Evolutionary conservation across 1,284 basidiomycete species (phyloP).

Genomic region (Vanrija sp.): DNA sequence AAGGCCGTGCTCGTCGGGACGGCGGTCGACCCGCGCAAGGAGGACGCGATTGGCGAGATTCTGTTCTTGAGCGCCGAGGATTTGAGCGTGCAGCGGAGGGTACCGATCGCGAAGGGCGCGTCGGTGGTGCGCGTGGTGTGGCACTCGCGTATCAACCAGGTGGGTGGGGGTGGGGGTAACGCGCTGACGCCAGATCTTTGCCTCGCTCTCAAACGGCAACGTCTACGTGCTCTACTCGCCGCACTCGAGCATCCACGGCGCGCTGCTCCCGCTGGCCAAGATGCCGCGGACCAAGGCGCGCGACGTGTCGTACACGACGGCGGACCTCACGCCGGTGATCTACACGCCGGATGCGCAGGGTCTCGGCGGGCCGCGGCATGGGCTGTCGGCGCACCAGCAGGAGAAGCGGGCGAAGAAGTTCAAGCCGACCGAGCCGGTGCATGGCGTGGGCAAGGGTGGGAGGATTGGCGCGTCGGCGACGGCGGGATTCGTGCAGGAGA

Average conservation of each 20-base stretch:
- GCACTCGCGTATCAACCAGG: conserved; percentile 98
- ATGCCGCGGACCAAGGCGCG: conserved; percentile 62
- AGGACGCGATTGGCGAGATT: conserved; percentile 59
- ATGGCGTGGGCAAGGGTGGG: conserved; percentile 86
- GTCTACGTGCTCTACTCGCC: conserved; percentile 89
- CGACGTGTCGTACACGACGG: conserved; percentile 76
- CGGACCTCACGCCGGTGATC: conserved; percentile 68
- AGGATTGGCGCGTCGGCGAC: conserved; percentile 92
- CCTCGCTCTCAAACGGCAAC: conserved; percentile 79
- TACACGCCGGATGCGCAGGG: conserved; percentile 76
- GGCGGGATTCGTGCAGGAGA: conserved; percentile 87
- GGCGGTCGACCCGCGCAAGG: conserved; percentile 57
- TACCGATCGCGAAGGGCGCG: conserved; percentile 58
- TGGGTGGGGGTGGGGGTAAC: conserved; percentile 57
- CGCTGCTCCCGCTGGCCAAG: conserved; percentile 71
- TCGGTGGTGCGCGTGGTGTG: conserved; percentile 84
- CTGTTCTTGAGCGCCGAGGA: conserved; percentile 67
- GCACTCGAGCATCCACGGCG: conserved; percentile 78
- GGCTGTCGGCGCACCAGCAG: conserved; percentile 81
- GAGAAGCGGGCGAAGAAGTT: conserved; percentile 83
- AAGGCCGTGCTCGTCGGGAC: conserved; percentile 76
- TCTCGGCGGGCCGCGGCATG: background rate
- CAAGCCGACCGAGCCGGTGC: conserved; percentile 84
- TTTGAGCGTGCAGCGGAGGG: conserved; percentile 61
- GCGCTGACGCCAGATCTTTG: conserved; percentile 68